phyloP scores from a whole-genome alignment of 345 rosid species.

The Syzygium grande region DNA sequence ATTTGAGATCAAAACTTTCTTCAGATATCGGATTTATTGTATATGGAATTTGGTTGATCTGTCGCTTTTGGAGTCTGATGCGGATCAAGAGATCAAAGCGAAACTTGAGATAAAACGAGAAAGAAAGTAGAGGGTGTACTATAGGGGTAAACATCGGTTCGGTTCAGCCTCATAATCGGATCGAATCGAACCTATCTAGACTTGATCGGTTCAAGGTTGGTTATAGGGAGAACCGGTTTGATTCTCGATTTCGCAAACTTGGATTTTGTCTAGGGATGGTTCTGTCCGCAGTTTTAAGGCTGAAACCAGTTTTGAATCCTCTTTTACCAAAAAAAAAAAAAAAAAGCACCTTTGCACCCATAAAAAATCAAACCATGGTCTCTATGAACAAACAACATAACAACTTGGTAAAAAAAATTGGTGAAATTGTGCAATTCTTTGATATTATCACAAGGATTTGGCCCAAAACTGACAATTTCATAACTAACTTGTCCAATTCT shows the following conservation, averaged over 20 bases:
- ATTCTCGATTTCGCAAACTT: background rate
- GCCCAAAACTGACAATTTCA: background rate
- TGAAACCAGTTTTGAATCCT: background rate
- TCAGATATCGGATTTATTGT: background rate
- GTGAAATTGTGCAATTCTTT: background rate
- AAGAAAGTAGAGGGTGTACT: background rate
- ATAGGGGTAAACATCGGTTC: no score
- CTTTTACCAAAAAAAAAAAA: background rate
- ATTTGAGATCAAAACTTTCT: background rate
- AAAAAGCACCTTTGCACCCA: background rate
- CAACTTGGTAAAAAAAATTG: background rate
- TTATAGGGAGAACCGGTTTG: background rate
- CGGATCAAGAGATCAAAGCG: background rate
- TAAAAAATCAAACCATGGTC: background rate
- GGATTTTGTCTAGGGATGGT: accelerated
- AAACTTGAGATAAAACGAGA: background rate
- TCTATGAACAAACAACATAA: background rate
- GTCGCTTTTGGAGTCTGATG: background rate
- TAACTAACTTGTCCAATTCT: accelerated
- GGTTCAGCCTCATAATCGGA: background rate
- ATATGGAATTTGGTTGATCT: background rate
- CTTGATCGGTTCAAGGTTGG: background rate
- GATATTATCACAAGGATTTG: background rate
- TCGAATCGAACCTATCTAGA: background rate
- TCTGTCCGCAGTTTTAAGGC: background rate